Base-by-base conservation (phyloP, 192 early-diverging fungal species). In the Coemansia sp. region DNA sequence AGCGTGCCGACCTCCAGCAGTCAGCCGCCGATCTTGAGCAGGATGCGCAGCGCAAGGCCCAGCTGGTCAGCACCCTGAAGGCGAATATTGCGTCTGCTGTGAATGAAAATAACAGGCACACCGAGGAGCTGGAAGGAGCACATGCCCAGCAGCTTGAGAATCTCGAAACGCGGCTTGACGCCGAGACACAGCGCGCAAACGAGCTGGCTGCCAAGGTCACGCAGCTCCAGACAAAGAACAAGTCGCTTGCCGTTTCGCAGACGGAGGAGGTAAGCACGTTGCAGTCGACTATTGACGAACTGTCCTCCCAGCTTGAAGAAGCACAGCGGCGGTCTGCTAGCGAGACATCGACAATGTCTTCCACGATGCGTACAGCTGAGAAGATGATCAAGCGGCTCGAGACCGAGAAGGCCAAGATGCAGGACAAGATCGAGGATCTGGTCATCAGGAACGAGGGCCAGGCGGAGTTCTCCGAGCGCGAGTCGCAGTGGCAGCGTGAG, bases 401-500 rank as follows among this genome's bases (percentile, higher is more conserved):
- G 31, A 41, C 59, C 27, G 77, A 80, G 8, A 70, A 63, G 31
- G 38, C 61, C 7, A 53, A 34, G 36, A 42, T 75, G 54, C 33
- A 55, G n/a, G 54, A 50, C 11, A 53, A 60, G 33, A 52, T 71
- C 15, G 68, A 71, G 22, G 62, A 74, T 38, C 38, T 68, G n/a
- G 15, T 29, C 20, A 64, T 53, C 38, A 55, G 50, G 13, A 52
- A 29, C 28, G 75, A 79, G 33, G 41, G 29, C 0, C 65, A 79
- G 52, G 55, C 54, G 9, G 75, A 72, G 33, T 22, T 52, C 28
- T 31, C 28, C 0, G 67, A 62, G 17, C 63, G 56, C 22, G 48
- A 64, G 33, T 42, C 55, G 11, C 59, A 55, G 45, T 81, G 79
- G 79, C n/a, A 59, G 4, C 50, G 52, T 19, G 79, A 81, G 55